Evolutionary conservation across 768 basidiomycete species (phyloP), one percentile per base, ranked within the genome.

Genomic region (Cyclocybe aegerita): DNA sequence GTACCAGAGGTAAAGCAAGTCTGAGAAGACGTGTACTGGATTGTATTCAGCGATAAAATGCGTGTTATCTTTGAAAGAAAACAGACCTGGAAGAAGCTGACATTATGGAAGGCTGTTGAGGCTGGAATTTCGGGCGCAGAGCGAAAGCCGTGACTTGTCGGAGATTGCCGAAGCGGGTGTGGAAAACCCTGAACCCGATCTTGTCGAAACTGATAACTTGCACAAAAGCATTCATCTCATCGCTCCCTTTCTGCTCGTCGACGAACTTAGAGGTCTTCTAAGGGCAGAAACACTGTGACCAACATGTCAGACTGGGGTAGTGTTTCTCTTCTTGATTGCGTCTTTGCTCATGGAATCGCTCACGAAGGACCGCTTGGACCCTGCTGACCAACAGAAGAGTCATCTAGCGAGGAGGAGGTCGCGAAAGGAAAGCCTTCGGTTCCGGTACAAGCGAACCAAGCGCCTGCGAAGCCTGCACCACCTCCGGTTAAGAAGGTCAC

Each of bases 1-100:
- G 65, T 40, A 93, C 74, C 15, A 90, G 74, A 3, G 87, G 84
- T 1, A 89, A 41, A 0, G 90, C 82, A 29, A 79, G 73, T 54
- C 79, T 75, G 14, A 93, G 67, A 7, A 90, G 72, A 39, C 70
- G 70, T 0, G 64, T 49, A 51, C 73, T 71, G 32, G 9, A 50
- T 49, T 32, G 29, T 8, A 36, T 23, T 52, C 40, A 46, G 14
- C 17, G 36, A 23, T 12, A 15, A 54, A 32, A 38, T 15, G 14
- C 12, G 33, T 11, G 33, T 32, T 32, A 40, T 23, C 9, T 29
- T 4, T 15, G 14, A 30, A 37, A 15, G 23, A 47, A n/a, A 48
- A 43, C 47, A 9, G 36, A 58, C 60, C 60, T 60, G 29, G 58
- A 55, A 39, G 52, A 37, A 12, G 41, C 31, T 10, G 52, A 52